phyloP scores from a whole-genome alignment of 2,329 filamentous ascomycete species.

The Trichoderma atrobrunneum region DNA sequence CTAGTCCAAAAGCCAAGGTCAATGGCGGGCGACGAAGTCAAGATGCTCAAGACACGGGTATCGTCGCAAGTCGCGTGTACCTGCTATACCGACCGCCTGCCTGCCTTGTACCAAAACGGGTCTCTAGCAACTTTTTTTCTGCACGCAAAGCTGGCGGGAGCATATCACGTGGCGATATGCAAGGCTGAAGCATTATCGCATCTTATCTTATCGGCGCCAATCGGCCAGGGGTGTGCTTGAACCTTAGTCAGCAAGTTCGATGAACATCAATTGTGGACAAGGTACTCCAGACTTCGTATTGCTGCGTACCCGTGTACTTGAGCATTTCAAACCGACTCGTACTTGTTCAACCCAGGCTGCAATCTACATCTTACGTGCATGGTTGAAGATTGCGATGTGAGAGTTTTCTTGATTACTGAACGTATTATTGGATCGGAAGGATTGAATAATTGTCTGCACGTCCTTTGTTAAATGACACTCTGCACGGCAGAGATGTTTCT shows the following conservation, averaged over 20 bases:
- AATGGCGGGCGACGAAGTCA: constrained; percentile 25
- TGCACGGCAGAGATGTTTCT: background rate
- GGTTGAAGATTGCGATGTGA: background rate
- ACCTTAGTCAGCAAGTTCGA: background rate
- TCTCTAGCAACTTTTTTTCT: constrained; percentile 24
- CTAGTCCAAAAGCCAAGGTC: constrained; percentile 16
- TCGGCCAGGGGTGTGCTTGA: background rate
- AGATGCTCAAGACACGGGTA: constrained; percentile 19
- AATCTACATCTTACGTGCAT: background rate
- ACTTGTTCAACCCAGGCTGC: background rate
- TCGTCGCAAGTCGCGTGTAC: constrained; percentile 22
- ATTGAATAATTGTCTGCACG: background rate
- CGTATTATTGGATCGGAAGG: background rate
- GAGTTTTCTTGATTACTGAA: background rate
- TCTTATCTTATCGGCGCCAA: constrained; percentile 1
- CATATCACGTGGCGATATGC: constrained; percentile 21
- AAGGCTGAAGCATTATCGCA: constrained; percentile 11
- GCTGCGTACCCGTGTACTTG: background rate
- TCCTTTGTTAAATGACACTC: background rate
- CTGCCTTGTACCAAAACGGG: constrained; percentile 15
- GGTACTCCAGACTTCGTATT: background rate
- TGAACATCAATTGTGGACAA: background rate
- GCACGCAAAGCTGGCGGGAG: background rate
- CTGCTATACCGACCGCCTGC: constrained; percentile 3
- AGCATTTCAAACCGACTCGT: background rate